Conservation (phyloP, 1,284 basidiomycete genomes). For the Ceratobasidium theobromae region DNA sequence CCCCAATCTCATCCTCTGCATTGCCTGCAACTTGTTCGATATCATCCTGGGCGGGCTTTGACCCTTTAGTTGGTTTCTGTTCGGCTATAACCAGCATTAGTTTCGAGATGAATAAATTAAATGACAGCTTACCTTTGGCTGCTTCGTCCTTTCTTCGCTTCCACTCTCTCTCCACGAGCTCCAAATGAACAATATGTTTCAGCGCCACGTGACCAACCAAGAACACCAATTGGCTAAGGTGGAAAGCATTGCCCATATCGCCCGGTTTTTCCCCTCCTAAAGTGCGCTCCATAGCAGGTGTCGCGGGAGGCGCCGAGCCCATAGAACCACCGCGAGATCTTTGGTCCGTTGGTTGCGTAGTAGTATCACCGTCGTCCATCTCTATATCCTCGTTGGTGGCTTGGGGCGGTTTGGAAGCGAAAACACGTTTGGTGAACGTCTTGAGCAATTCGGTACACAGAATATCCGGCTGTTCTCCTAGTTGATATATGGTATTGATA, state of each 20-base stretch:
- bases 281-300: constrained; percentile 7
- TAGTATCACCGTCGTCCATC: constrained; percentile 33
- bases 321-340: constrained; percentile 8
- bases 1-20: constrained; percentile 97
- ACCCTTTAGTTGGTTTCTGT: constrained; percentile 19
- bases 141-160: constrained; percentile 94
- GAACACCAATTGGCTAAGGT: constrained; percentile 89
- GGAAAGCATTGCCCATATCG: constrained; percentile 77
- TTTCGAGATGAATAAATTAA: not conserved
- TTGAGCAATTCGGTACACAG: constrained; percentile 84
- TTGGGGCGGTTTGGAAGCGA: constrained; percentile 47
- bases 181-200: constrained; percentile 96
- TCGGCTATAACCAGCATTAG: not conserved
- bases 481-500: constrained; percentile 92
- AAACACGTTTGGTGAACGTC: constrained; percentile 74
- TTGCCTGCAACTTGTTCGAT: constrained; percentile 97
- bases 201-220: constrained; percentile 95
- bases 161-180: constrained; percentile 95
- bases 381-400: constrained; percentile 17
- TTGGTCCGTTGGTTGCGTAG: not conserved
- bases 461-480: constrained; percentile 90
- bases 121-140: constrained; percentile 59
- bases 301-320: not conserved
- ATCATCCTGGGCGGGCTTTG: constrained; percentile 74
- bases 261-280: constrained; percentile 39